A percentile compares a stretch with the other conserved stretches of the same genome.
Evolutionary conservation across 148 eudicot species (phyloP).

Genomic region (Amaranthus palmeri): DNA sequence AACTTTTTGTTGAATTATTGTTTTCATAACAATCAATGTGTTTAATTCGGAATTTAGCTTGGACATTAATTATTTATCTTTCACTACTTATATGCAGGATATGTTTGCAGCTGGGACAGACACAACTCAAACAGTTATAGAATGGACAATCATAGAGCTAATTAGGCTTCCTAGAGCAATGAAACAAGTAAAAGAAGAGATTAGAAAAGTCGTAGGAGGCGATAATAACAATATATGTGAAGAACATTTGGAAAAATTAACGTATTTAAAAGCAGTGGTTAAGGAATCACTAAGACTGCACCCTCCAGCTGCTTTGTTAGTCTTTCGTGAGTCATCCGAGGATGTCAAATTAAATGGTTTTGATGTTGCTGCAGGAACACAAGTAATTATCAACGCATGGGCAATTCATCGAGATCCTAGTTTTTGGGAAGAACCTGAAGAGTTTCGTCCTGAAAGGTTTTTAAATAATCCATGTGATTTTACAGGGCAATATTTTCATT

Average conservation of each 20-base stretch:
- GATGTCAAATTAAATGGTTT: conserved; percentile 19
- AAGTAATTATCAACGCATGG: conserved; percentile 27
- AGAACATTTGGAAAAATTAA: conserved; percentile 15
- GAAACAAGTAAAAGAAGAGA: conserved; percentile 22
- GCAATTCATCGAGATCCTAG: conserved; percentile 31
- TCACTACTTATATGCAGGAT: conserved; percentile 15
- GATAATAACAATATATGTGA: conserved; percentile 6
- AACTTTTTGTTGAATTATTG: too few relatives aligned
- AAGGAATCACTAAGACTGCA: conserved; percentile 28
- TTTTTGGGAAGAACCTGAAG: conserved; percentile 26
- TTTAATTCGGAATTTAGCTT: too few relatives aligned
- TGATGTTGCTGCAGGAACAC: conserved; percentile 28
- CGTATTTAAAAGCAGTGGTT: conserved; percentile 22
- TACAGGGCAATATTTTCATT: conserved; percentile 25
- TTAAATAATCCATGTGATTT: conserved; percentile 16
- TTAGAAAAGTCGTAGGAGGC: conserved; percentile 6
- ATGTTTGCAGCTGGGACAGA: conserved; percentile 23
- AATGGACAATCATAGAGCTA: conserved; percentile 32
- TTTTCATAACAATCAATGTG: not conserved
- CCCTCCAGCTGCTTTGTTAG: conserved; percentile 22
- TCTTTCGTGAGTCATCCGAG: conserved; percentile 17
- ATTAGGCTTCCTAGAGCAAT: conserved; percentile 13
- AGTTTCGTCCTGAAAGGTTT: conserved; percentile 40
- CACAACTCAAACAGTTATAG: conserved; percentile 18
- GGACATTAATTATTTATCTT: too few relatives aligned